Percentiles rank a stretch among this genome's conserved stretches.
These are phyloP conservation scores for Coelastrella sp. DNA, from an alignment of 139 green algal genomes.

Conservation along the genomic window DNA sequence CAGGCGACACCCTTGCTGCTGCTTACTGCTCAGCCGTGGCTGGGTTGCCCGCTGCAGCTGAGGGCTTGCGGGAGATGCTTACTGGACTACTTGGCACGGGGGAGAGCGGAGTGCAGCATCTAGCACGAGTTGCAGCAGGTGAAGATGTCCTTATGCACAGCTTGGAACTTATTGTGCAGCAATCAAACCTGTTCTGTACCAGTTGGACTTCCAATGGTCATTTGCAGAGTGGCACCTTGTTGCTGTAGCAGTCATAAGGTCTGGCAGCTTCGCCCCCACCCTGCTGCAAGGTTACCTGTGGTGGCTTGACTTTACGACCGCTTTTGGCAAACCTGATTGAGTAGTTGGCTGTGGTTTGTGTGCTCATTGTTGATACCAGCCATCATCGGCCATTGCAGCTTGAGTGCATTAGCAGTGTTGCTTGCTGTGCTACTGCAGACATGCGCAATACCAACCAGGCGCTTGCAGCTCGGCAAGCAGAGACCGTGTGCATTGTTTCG, in stretches of 20 bases:
- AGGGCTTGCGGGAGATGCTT: not conserved
- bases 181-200: too few species aligned
- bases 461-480: conserved; percentile 68
- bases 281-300: not conserved
- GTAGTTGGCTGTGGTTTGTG: too few species aligned
- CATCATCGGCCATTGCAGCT: not conserved
- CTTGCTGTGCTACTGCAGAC: not conserved
- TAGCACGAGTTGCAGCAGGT: conserved; percentile 19
- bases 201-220: too few species aligned
- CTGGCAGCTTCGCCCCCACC: too few species aligned
- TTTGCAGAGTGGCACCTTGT: too few species aligned
- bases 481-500: conserved; percentile 63
- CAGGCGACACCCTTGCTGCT: conserved; percentile 10
- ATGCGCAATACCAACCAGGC: conserved; percentile 52
- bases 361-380: conserved; percentile 25
- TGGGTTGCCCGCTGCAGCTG: conserved; percentile 23
- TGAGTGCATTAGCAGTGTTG: not conserved
- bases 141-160: not conserved
- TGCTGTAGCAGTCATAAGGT: too few species aligned
- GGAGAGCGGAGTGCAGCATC: not conserved
- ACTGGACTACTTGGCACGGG: not conserved
- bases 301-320: not conserved
- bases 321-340: too few species aligned
- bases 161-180: too few species aligned
- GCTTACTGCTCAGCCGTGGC: not conserved